Evolutionary conservation across 2,329 filamentous ascomycete genomes (phyloP), one percentile per base, ranked within the genome.

Genomic region (Fusarium sp.): DNA sequence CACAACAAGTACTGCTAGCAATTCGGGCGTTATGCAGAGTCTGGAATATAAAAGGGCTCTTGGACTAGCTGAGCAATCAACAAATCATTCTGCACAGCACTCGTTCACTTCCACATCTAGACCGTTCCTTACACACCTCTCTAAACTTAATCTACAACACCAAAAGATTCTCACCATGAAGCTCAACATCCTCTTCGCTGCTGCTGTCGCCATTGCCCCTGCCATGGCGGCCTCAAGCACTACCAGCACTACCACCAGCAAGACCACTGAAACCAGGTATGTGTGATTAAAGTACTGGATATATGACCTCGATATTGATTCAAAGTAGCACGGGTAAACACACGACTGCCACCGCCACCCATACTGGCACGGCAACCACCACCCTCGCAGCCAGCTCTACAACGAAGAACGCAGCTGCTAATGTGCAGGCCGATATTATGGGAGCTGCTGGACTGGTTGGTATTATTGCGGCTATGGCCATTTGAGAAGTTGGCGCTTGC

Each of bases 101-200:
- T 28, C 28, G 10, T 31, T 31, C 10, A 31, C 10, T 13, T 11
- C 10, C 28, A 31, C 28, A 31, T 31, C 28, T 31, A 31, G 28
- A 31, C 10, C 28, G 11, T 13, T 31, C 10, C 28, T 13, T 31
- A 11, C 28, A 31, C 28, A 31, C 28, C 28, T 31, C 28, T 10
- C 10, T 31, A 31, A 31, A 31, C 28, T 31, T 10, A 31, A 31
- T 31, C 28, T 10, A 31, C 28, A 31, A 31, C 28, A 31, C 28
- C 28, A 31, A 31, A 31, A 31, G 5, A 31, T 13, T 13, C 10
- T 48, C 61, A 58, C 22, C 22, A 64, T 64, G 61, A 64, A 64
- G 59, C 59, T 64, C 20, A 64, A 58, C 51, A 24, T 58, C 26
- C 43, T 64, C 38, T 26, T 64, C 26, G 39, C 58, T 34, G 60